Evolutionary conservation across 805 yeast genomes (phyloP).

Genomic region (Tetrapisispora phaffii): DNA sequence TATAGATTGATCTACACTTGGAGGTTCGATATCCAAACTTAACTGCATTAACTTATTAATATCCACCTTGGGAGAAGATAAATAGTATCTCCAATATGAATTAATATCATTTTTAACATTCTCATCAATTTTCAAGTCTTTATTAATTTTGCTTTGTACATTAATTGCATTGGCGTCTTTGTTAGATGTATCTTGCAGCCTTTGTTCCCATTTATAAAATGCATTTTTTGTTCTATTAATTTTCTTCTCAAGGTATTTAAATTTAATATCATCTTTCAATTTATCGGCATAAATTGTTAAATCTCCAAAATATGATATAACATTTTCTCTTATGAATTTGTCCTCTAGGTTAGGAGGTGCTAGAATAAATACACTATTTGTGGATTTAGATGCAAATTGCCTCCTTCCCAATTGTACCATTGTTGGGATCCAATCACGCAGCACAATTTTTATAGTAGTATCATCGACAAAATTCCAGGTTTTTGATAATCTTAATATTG

Average conservation of each 20-base stretch:
- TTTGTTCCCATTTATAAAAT: conserved; percentile 75
- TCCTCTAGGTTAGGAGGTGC: conserved; percentile 84
- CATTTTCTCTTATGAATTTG: conserved; percentile 61
- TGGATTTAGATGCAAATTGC: conserved; percentile 46
- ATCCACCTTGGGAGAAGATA: conserved; percentile 33
- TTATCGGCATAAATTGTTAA: conserved; percentile 40
- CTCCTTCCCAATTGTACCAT: conserved; percentile 79
- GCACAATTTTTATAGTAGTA: conserved; percentile 47
- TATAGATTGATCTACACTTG: conserved; percentile 23
- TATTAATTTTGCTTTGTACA: background rate
- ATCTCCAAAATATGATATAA: conserved; percentile 88
- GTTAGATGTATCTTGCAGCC: conserved; percentile 27
- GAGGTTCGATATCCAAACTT: conserved; percentile 59
- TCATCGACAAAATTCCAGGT: conserved; percentile 69
- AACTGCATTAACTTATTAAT: conserved; percentile 49
- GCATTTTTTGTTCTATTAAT: conserved; percentile 62
- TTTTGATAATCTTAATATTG: conserved; percentile 60
- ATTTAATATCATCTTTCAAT: conserved; percentile 19
- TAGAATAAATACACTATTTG: conserved; percentile 51
- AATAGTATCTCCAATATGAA: conserved; percentile 25
- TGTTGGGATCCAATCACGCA: conserved; percentile 87
- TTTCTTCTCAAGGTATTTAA: conserved; percentile 48
- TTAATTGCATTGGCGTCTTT: conserved; percentile 5
- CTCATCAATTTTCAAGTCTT: conserved; percentile 13
- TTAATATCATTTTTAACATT: conserved; percentile 19